A percentile compares a stretch with the other conserved stretches of the same genome.
Conservation (phyloP, 2,329 filamentous ascomycete genomes). For the Stemphylium beticola region DNA sequence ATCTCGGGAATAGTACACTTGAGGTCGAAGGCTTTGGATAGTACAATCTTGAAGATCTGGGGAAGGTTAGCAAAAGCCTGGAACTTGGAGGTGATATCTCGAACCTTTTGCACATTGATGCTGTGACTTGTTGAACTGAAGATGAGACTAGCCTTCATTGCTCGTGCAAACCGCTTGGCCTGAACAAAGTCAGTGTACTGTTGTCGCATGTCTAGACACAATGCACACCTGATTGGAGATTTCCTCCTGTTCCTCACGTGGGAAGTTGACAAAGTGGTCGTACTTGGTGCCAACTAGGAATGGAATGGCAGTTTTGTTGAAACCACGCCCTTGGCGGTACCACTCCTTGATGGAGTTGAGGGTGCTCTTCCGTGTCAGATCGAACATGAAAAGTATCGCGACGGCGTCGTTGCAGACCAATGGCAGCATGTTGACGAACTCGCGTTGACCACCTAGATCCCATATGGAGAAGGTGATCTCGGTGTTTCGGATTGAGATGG, state of each 20-base stretch:
- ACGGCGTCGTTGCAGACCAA: conserved; percentile 99
- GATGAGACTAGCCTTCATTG: conserved; percentile 96
- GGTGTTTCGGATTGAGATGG: conserved; percentile 97
- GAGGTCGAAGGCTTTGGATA: conserved; percentile 97
- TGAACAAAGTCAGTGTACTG: conserved; percentile 46
- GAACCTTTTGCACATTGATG: conserved; percentile 98
- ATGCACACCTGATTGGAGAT: conserved; percentile 85
- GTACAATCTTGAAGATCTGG: conserved; percentile 99
- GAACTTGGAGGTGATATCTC: conserved; percentile 1
- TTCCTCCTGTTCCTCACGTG: conserved; percentile 95
- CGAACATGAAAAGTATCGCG: conserved; percentile 99
- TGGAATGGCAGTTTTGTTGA: conserved; percentile 99
- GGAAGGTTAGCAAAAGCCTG: conserved; percentile 32
- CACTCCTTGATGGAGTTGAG: conserved; percentile 99
- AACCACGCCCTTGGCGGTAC: conserved; percentile 96
- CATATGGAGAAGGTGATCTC: conserved; percentile 99
- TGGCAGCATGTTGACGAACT: conserved; percentile 99
- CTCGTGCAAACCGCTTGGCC: conserved; percentile 95
- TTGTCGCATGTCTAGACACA: background rate
- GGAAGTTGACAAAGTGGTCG: conserved; percentile 99
- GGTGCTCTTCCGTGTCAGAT: conserved; percentile 95
- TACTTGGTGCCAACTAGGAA: conserved; percentile 98
- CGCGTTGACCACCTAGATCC: conserved; percentile 96
- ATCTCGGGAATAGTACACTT: conserved; percentile 99
- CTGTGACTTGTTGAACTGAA: conserved; percentile 99